phyloP scores from a whole-genome alignment of 2,329 filamentous ascomycete genomes.

The Fusarium albidum region DNA sequence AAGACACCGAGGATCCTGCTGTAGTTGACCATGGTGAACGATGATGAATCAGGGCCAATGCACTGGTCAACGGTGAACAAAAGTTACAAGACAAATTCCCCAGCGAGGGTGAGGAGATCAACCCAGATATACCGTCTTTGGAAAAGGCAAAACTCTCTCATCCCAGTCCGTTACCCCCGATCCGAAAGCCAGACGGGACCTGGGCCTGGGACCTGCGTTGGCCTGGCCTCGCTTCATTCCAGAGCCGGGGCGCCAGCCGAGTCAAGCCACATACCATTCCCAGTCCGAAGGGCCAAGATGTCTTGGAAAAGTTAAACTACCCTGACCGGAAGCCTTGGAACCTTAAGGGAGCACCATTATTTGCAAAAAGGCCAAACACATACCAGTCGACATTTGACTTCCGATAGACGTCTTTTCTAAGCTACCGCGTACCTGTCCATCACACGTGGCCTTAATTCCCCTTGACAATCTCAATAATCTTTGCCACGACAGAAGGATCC shows the following conservation, averaged over 20 bases:
- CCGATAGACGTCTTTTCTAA: conserved; percentile 1
- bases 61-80: not conserved
- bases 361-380: conserved; percentile 6
- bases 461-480: conserved; percentile 71
- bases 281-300: conserved; percentile 18
- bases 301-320: conserved; percentile 24
- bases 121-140: conserved; percentile 22
- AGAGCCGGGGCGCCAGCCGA: conserved; percentile 20
- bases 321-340: conserved; percentile 15
- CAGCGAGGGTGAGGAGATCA: conserved; percentile 14
- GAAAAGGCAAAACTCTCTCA: not conserved
- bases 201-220: conserved; percentile 8
- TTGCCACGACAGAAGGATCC: conserved; percentile 84
- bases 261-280: conserved; percentile 10
- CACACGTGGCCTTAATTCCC: not conserved
- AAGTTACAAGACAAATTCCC: not conserved
- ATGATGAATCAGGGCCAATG: not conserved
- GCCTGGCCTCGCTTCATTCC: conserved; percentile 14
- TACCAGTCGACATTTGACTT: conserved; percentile 26
- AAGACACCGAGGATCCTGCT: conserved; percentile 19
- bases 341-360: conserved; percentile 16
- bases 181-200: conserved; percentile 9
- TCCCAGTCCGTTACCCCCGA: conserved; percentile 13
- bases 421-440: not conserved
- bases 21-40: conserved; percentile 21